Evolutionary conservation across 352 stramenopile genomes (phyloP).

Genomic region (Pythium monospermum): DNA sequence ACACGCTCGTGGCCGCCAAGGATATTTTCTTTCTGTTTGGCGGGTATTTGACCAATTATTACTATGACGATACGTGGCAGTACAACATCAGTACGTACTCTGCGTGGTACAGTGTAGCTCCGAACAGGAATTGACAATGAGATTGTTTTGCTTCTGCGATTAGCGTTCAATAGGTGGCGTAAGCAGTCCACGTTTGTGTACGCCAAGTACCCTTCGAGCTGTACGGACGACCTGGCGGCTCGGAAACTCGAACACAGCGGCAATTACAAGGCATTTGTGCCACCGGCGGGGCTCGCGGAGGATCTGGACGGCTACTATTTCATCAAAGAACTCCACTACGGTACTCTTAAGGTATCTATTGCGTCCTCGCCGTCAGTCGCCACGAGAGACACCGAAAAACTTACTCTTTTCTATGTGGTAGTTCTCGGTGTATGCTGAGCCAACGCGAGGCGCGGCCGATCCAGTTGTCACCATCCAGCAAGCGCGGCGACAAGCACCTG

Average conservation of each 20-base stretch:
- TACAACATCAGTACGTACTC: slow-evolving; percentile 87
- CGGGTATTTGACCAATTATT: slow-evolving; percentile 91
- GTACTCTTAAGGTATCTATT: slow-evolving; percentile 64
- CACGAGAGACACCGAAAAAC: too few relatives aligned
- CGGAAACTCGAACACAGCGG: slow-evolving; percentile 62
- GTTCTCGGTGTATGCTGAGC: slow-evolving; percentile 87
- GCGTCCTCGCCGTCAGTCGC: not conserved
- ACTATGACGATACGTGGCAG: slow-evolving; percentile 95
- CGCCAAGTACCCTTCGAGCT: slow-evolving; percentile 84
- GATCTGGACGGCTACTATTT: slow-evolving; percentile 60
- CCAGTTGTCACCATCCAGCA: slow-evolving; percentile 81
- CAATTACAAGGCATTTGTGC: slow-evolving; percentile 54
- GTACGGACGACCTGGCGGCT: slow-evolving; percentile 86
- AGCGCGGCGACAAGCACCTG: slow-evolving; percentile 84
- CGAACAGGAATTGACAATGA: too few relatives aligned
- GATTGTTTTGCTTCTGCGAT: too few relatives aligned
- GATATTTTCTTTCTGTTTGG: slow-evolving; percentile 91
- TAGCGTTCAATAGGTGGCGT: slow-evolving; percentile 82
- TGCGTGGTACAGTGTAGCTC: not conserved
- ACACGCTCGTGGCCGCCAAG: slow-evolving; percentile 68
- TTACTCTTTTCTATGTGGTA: too few relatives aligned
- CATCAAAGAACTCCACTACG: slow-evolving; percentile 66
- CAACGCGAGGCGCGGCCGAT: slow-evolving; percentile 72
- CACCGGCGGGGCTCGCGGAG: slow-evolving; percentile 21
- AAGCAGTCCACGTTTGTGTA: slow-evolving; percentile 89